phyloP scores from a whole-genome alignment of 805 yeast genomes.

The Starmerella vaccinii region DNA sequence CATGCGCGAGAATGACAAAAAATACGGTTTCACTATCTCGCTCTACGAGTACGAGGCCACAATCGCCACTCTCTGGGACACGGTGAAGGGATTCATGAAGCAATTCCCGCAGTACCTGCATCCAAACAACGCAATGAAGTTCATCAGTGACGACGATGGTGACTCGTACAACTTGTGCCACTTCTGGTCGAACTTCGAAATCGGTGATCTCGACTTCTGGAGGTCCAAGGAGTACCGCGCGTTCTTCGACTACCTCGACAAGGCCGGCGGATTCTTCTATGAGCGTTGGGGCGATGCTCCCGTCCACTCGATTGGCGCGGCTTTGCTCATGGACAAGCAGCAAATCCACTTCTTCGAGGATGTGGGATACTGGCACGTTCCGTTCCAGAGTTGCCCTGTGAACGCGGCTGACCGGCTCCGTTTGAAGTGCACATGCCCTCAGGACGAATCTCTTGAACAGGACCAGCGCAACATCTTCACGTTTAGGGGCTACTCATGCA shows the following conservation, averaged over 20 bases:
- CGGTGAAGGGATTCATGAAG: slow-evolving; percentile 53
- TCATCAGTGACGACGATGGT: slow-evolving; percentile 62
- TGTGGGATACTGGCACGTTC: slow-evolving; percentile 60
- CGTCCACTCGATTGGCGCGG: slow-evolving; percentile 68
- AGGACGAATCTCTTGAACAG: slow-evolving; percentile 34
- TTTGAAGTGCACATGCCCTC: slow-evolving; percentile 65
- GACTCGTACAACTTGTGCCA: slow-evolving; percentile 72
- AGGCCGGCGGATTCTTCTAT: slow-evolving; percentile 67
- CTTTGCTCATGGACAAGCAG: slow-evolving; percentile 45
- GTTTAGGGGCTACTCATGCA: slow-evolving; percentile 36
- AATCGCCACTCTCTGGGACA: slow-evolving; percentile 67
- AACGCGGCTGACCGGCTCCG: slow-evolving; percentile 40
- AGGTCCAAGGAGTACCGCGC: slow-evolving; percentile 46
- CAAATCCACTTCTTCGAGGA: slow-evolving; percentile 64
- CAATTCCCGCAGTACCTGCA: slow-evolving; percentile 50
- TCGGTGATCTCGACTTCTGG: slow-evolving; percentile 63
- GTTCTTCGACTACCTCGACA: slow-evolving; percentile 54
- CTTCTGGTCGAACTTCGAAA: slow-evolving; percentile 76
- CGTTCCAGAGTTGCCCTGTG: slow-evolving; percentile 57
- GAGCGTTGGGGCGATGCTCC: slow-evolving; percentile 96
- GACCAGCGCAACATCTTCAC: slow-evolving; percentile 31
- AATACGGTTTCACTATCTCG: slow-evolving; percentile 67
- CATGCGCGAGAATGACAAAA: slow-evolving; percentile 65
- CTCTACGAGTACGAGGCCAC: slow-evolving; percentile 61
- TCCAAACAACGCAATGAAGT: slow-evolving; percentile 54